phyloP scores from a whole-genome alignment of 2,329 filamentous ascomycete species.

The Didymella pinodella region DNA sequence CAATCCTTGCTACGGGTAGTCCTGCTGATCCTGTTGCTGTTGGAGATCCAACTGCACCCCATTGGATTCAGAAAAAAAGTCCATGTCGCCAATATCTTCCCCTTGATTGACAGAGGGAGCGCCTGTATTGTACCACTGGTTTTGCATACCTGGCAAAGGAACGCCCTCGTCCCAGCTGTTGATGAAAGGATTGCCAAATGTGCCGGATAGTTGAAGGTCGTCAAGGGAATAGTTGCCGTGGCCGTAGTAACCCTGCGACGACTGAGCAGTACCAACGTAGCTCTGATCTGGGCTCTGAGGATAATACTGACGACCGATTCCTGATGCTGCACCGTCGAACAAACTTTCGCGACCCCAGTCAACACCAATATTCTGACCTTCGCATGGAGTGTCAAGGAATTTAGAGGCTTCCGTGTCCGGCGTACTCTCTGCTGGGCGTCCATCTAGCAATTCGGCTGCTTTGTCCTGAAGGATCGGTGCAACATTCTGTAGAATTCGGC shows the following conservation, averaged over 20 bases:
- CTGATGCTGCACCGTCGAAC: neutral
- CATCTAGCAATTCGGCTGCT: constrained; percentile 25
- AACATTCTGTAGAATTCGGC: constrained; percentile 27
- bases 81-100: neutral
- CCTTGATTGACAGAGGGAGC: neutral
- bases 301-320: neutral
- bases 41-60: neutral
- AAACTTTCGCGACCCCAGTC: neutral
- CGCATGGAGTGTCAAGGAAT: neutral
- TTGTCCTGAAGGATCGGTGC: constrained; percentile 24
- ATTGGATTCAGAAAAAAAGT: neutral
- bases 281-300: neutral
- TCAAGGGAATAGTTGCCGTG: neutral
- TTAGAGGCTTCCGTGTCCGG: neutral
- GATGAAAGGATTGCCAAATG: constrained; percentile 34
- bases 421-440: neutral
- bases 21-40: neutral
- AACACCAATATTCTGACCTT: neutral
- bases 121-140: constrained; percentile 15
- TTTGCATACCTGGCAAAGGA: constrained; percentile 23
- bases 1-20: too few relatives aligned
- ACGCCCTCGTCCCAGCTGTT: constrained; percentile 33
- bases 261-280: neutral
- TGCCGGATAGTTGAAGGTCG: neutral
- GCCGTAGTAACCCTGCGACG: neutral